These are phyloP conservation scores for Auricularia sp. DNA, from an alignment of 768 basidiomycete genomes.

Conservation along the genomic window DNA sequence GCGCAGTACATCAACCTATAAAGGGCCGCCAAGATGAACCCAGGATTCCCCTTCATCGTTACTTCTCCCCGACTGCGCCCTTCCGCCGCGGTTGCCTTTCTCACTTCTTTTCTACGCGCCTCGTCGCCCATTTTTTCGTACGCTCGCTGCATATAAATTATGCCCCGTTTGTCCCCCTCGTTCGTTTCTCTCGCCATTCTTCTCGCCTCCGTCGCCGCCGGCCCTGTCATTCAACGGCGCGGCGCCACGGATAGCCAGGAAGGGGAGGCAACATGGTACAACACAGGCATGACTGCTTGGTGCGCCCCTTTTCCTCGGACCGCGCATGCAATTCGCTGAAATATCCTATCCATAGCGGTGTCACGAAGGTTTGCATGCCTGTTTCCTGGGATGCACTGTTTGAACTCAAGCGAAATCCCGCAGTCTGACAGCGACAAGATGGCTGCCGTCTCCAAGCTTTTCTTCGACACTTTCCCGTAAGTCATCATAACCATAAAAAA, in stretches of 20 bases:
- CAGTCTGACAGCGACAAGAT: slow-evolving; percentile 44
- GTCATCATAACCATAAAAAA: slow-evolving; percentile 3
- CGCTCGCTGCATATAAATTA: not conserved
- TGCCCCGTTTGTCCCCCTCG: not conserved
- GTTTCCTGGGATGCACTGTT: too few relatives aligned
- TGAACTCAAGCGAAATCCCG: slow-evolving; percentile 16
- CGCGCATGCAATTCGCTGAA: not conserved
- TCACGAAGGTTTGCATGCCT: not conserved
- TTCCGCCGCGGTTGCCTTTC: not conserved
- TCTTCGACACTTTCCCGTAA: slow-evolving; percentile 46
- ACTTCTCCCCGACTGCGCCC: not conserved
- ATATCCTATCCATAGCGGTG: not conserved
- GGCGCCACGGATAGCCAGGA: not conserved
- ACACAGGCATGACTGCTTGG: not conserved
- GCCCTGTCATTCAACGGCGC: not conserved
- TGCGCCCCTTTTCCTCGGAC: not conserved
- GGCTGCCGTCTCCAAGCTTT: slow-evolving; percentile 42
- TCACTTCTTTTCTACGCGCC: not conserved
- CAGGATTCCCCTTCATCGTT: not conserved
- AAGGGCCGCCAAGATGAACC: not conserved
- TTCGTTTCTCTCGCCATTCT: not conserved
- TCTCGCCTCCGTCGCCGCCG: not conserved
- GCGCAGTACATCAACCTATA: not conserved
- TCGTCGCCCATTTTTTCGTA: not conserved
- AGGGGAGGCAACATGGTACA: not conserved